These are phyloP conservation scores for Cyberlindnera xylosilytica DNA, from an alignment of 805 yeast genomes.

Conservation along the genomic window DNA sequence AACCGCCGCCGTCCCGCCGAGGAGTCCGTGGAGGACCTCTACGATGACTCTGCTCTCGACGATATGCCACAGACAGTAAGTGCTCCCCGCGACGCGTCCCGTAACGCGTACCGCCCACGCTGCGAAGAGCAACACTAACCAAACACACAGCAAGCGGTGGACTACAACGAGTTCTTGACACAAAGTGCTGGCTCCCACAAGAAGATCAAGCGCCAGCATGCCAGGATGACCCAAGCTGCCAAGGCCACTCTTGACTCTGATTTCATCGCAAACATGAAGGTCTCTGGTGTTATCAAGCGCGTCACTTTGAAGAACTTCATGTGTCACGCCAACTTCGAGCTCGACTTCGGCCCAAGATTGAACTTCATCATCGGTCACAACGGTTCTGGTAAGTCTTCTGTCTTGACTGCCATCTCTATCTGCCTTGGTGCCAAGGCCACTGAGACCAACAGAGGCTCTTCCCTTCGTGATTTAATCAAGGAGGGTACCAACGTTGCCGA, in stretches of 20 bases:
- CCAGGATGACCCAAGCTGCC: conserved; percentile 17
- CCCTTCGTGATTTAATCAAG: conserved; percentile 65
- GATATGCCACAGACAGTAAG: background rate
- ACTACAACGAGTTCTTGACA: conserved; percentile 20
- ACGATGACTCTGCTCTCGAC: conserved; percentile 10
- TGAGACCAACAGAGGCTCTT: conserved; percentile 80
- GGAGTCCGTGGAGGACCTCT: conserved; percentile 9
- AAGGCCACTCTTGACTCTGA: conserved; percentile 6
- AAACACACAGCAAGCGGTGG: conserved; percentile 13
- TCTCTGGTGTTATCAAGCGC: conserved; percentile 64
- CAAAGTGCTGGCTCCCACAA: conserved; percentile 14
- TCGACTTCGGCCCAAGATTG: conserved; percentile 72
- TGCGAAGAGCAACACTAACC: background rate
- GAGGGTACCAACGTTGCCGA: conserved; percentile 73
- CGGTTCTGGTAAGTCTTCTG: conserved; percentile 90
- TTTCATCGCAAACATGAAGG: conserved; percentile 4
- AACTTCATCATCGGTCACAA: conserved; percentile 88
- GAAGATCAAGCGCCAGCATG: conserved; percentile 5
- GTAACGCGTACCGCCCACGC: no score
- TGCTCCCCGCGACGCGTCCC: background rate
- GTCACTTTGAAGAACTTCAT: conserved; percentile 72
- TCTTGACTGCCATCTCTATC: conserved; percentile 80
- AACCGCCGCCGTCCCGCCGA: conserved; percentile 7
- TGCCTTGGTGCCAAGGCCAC: conserved; percentile 88
- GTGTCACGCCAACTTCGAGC: conserved; percentile 82